Percentiles rank a stretch among this genome's conserved stretches.
These are phyloP conservation scores for Rickenella mellea DNA, from an alignment of 768 basidiomycete species.

Conservation along the genomic window DNA sequence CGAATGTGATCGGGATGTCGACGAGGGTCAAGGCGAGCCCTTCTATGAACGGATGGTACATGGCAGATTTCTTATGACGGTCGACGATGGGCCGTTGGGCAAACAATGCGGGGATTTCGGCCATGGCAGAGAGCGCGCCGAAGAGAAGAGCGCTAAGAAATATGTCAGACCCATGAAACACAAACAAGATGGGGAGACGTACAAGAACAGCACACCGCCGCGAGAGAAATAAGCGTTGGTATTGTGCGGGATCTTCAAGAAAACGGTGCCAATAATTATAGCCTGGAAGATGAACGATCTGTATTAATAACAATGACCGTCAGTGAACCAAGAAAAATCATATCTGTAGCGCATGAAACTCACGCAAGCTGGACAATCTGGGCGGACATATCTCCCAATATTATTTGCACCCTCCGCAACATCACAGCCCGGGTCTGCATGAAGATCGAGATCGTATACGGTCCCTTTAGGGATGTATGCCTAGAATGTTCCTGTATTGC, in stretches of 20 bases:
- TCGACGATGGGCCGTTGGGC: slow-evolving; percentile 10
- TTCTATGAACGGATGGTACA: slow-evolving; percentile 11
- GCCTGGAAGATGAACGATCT: slow-evolving; percentile 49
- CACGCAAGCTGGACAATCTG: slow-evolving; percentile 27
- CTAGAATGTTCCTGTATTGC: slow-evolving; percentile 7
- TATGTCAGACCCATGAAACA: neutral
- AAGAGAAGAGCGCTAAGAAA: slow-evolving; percentile 5
- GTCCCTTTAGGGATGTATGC: neutral
- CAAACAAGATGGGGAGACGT: slow-evolving; percentile 11
- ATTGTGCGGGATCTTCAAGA: slow-evolving; percentile 41
- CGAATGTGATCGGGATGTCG: slow-evolving; percentile 8
- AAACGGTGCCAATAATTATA: slow-evolving; percentile 54
- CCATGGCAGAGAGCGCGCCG: slow-evolving; percentile 7
- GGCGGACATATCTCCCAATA: slow-evolving; percentile 29
- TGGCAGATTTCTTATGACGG: slow-evolving; percentile 9
- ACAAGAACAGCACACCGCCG: slow-evolving; percentile 30
- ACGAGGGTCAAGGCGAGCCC: slow-evolving; percentile 9
- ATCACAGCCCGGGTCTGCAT: slow-evolving; percentile 39
- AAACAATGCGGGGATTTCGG: slow-evolving; percentile 12
- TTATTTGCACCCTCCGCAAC: slow-evolving; percentile 33
- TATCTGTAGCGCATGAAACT: slow-evolving; percentile 13
- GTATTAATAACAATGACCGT: slow-evolving; percentile 11
- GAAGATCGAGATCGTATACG: slow-evolving; percentile 32
- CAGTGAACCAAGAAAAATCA: slow-evolving; percentile 3
- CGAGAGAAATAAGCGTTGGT: slow-evolving; percentile 44